Evolutionary conservation across 345 rosid species (phyloP), one percentile per base, ranked within the genome.

Genomic region (Raphanus raphanistrum): DNA sequence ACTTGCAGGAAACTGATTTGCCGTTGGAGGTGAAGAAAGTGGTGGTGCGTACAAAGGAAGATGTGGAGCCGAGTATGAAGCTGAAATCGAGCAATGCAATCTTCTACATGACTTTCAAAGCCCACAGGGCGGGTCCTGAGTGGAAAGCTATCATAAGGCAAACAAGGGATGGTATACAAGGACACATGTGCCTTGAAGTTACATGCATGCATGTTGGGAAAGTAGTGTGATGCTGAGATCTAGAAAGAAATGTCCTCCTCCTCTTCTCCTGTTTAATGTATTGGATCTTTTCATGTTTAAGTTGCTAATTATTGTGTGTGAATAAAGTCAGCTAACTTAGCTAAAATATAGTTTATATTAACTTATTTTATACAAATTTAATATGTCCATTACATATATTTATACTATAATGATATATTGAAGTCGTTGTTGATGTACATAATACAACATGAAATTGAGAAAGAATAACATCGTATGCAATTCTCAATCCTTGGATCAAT

Each of bases 41-140:
- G n/a, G 66, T 61, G 66, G 66, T 61, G 4, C 66, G 66, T 6
- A 61, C 66, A 61, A 61, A 15, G 66, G 66, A 61, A 29, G 66
- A 29, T 61, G 66, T 61, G 2, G 52, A 33, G 64, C 2, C 60
- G 26, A 55, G 60, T 17, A 55, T 17, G 60, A 55, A 55, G 60
- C 60, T 55, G 11, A 55, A 17, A 27, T 55, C 60, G 10, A 17
- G 28, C 1, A 55, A 55, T 55, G 60, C 28, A 17, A 17, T 21
- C 28, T 55, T 55, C 60, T 55, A 55, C 60, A 7, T 55, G 60
- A 21, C 4, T 55, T 55, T 55, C 60, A 17, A 17, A 7, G 9
- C 60, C 28, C 28, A 9, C 11, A 9, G 28, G 27, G n/a, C n/a
- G n/a, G 28, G 60, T 55, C 28, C 1, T 2, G 60, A 55, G 60